Evolutionary conservation across 2,329 filamentous ascomycete species (phyloP).

Genomic region (Tolypocladium nubicola): DNA sequence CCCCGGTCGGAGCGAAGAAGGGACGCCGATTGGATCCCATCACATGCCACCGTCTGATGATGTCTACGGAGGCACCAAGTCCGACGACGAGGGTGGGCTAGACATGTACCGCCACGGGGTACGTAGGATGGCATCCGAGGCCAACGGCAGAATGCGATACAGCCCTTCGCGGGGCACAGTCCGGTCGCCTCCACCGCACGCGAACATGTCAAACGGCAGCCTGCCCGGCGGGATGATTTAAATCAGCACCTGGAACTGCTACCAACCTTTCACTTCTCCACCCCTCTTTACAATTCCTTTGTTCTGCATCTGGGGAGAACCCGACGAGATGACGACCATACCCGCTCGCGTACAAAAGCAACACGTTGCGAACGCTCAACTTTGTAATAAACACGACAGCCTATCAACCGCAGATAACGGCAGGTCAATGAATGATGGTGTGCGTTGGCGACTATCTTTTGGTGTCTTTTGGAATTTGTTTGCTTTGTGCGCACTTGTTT

Average conservation of each 20-base stretch:
- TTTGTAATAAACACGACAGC: conserved; percentile 6
- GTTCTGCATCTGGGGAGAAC: neutral
- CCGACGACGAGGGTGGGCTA: conserved; percentile 28
- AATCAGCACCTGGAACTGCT: conserved; percentile 2
- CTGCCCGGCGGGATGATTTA: conserved; percentile 37
- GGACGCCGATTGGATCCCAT: conserved; percentile 9
- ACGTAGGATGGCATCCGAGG: conserved; percentile 33
- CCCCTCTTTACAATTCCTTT: neutral
- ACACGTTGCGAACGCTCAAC: neutral
- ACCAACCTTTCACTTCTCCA: neutral
- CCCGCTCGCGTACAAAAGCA: neutral
- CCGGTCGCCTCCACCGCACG: conserved; percentile 15
- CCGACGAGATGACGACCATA: conserved; percentile 1
- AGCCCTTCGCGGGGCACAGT: conserved; percentile 13
- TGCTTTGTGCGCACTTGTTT: neutral
- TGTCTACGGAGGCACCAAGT: conserved; percentile 10
- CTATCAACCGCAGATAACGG: neutral
- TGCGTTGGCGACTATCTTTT: neutral
- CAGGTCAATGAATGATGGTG: neutral
- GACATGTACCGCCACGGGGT: conserved; percentile 26
- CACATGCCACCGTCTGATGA: conserved; percentile 5
- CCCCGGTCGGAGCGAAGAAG: conserved; percentile 23
- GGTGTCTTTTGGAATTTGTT: conserved; percentile 5
- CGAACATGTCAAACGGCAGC: conserved; percentile 16
- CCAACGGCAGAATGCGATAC: conserved; percentile 18